A percentile compares a stretch with the other conserved stretches of the same genome.
Conservation (phyloP, 75 land plant species). For the Pseudotsuga menziesii region DNA sequence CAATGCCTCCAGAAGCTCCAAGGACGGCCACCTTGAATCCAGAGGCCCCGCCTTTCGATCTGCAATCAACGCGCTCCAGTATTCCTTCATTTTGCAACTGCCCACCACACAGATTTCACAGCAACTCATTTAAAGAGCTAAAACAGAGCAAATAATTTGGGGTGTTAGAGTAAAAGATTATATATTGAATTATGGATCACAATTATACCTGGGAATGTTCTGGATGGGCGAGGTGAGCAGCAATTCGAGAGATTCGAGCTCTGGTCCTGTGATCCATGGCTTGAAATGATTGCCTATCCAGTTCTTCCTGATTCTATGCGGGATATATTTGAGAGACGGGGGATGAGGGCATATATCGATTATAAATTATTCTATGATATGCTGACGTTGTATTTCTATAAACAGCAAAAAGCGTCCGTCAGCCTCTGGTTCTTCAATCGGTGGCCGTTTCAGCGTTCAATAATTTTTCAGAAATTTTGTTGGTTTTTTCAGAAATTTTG, state of each 20-base stretch:
- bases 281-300: no score
- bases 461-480: no score
- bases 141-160: not conserved
- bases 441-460: no score
- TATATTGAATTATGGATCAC: not conserved
- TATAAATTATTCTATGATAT: no score
- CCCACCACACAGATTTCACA: not conserved
- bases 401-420: no score
- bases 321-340: no score
- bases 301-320: no score
- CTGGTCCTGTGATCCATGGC: conserved; percentile 1
- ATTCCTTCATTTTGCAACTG: conserved; percentile 16
- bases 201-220: not conserved
- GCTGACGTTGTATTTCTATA: no score
- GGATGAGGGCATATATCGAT: no score
- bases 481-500: no score
- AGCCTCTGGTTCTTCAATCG: no score
- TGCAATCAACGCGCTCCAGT: conserved; percentile 30
- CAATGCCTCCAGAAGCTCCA: conserved; percentile 97
- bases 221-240: conserved; percentile 40
- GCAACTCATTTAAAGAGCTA: not conserved
- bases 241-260: conserved; percentile 28
- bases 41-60: conserved; percentile 66
- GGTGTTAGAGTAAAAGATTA: not conserved
- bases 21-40: conserved; percentile 54